phyloP scores from a whole-genome alignment of 2,329 filamentous ascomycete genomes.

The Leptoxyphium fumago region DNA sequence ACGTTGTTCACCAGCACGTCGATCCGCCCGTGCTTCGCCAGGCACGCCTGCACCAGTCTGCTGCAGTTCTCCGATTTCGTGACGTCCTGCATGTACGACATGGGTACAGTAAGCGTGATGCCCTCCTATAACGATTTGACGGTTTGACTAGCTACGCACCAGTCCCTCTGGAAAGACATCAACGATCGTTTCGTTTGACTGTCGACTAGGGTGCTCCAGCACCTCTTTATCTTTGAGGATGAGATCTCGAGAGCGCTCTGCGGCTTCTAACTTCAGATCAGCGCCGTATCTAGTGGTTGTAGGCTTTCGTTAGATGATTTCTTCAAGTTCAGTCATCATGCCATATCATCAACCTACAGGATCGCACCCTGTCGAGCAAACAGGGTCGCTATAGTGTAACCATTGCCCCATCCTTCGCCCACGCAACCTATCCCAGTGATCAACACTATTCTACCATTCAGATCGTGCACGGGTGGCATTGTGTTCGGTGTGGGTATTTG shows the following conservation, averaged over 20 bases:
- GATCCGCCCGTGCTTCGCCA: conserved; percentile 38
- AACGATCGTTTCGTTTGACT: conserved; percentile 4
- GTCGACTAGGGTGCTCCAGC: conserved; percentile 6
- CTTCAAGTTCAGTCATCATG: too few relatives aligned
- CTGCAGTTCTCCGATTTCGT: conserved; percentile 39
- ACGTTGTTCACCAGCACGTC: conserved; percentile 50
- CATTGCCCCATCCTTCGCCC: conserved; percentile 35
- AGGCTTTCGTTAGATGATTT: background rate
- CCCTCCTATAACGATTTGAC: background rate
- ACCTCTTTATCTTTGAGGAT: conserved; percentile 12
- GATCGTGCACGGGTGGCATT: conserved; percentile 20
- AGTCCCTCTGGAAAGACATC: conserved; percentile 10
- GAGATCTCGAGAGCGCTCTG: conserved; percentile 11
- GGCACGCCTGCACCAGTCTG: conserved; percentile 36
- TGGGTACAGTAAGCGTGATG: background rate
- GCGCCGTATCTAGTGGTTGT: conserved; percentile 24
- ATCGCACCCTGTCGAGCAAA: conserved; percentile 34
- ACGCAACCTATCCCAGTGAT: conserved; percentile 33
- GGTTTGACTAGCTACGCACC: conserved; percentile 8
- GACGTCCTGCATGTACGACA: conserved; percentile 26
- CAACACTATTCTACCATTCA: conserved; percentile 30
- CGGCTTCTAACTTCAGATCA: conserved; percentile 27
- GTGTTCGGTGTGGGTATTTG: too few relatives aligned
- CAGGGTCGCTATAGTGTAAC: conserved; percentile 33
- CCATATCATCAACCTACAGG: conserved; percentile 17